Conservation (phyloP, 768 basidiomycete genomes). For the Amanita rimosa region DNA sequence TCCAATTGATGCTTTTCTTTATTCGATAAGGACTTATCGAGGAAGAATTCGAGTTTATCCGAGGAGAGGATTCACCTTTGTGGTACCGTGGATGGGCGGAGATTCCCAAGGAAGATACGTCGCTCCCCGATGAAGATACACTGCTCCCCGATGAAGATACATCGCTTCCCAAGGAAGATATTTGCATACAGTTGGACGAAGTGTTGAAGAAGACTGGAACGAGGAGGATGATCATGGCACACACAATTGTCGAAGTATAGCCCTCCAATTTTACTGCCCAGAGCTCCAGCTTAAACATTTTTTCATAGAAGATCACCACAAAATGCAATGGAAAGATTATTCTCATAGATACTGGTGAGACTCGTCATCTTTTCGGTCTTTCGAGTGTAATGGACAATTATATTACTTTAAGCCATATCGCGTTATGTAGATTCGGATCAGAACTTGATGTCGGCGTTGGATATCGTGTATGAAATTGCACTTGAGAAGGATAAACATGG, state of each 20-base stretch:
- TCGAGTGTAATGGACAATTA: not conserved
- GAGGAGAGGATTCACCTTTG: not conserved
- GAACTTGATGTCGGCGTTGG: not conserved
- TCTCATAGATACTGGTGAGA: not conserved
- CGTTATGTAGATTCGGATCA: too few species aligned
- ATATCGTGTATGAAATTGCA: not conserved
- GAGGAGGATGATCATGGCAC: not conserved
- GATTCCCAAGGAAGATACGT: too few species aligned
- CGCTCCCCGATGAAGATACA: too few species aligned
- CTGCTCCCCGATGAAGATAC: too few species aligned
- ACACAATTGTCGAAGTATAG: not conserved
- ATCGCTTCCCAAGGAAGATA: too few species aligned
- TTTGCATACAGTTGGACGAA: not conserved
- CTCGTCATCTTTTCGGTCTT: not conserved
- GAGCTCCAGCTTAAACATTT: too few species aligned
- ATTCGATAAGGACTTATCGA: not conserved
- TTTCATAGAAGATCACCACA: not conserved
- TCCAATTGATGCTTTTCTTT: too few species aligned
- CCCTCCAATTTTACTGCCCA: not conserved
- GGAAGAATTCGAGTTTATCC: not conserved
- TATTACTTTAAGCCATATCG: too few species aligned
- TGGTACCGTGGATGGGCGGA: not conserved
- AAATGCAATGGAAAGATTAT: not conserved
- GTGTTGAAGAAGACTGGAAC: not conserved
- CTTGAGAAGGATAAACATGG: not conserved